Evolutionary conservation across 2,329 filamentous ascomycete genomes (phyloP).

Genomic region (Aureobasidium musti): DNA sequence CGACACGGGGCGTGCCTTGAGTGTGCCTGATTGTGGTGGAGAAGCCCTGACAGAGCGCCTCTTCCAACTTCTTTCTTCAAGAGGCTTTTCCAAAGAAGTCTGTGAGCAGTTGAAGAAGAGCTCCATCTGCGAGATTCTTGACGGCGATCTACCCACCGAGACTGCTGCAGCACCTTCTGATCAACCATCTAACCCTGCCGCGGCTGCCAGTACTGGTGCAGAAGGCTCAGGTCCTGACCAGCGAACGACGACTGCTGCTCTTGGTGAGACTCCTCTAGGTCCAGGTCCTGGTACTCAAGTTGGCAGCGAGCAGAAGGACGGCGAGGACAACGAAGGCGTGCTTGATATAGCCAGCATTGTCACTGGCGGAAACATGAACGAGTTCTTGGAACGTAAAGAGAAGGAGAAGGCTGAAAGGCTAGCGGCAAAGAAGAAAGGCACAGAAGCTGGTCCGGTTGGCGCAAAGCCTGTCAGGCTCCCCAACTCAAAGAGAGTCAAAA

Average conservation of each 20-base stretch:
- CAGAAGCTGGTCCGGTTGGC: constrained; percentile 58
- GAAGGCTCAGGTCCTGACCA: constrained; percentile 49
- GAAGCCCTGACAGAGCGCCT: constrained; percentile 81
- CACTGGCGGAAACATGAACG: constrained; percentile 70
- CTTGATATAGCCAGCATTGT: constrained; percentile 84
- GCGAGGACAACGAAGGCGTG: constrained; percentile 69
- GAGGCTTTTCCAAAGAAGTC: constrained; percentile 62
- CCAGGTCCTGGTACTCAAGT: constrained; percentile 59
- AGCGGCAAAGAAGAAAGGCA: constrained; percentile 58
- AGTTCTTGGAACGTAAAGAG: constrained; percentile 69
- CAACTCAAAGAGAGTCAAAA: constrained; percentile 70
- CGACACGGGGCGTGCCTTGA: constrained; percentile 63
- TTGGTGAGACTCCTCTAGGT: constrained; percentile 53
- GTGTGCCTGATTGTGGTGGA: constrained; percentile 72
- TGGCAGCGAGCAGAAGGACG: constrained; percentile 52
- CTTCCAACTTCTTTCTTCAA: constrained; percentile 62
- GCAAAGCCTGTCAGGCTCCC: constrained; percentile 64
- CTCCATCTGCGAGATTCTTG: constrained; percentile 63
- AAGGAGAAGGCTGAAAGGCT: constrained; percentile 71
- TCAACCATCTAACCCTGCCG: constrained; percentile 54
- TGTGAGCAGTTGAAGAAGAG: constrained; percentile 67
- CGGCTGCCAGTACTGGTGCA: constrained; percentile 58
- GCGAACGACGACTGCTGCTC: constrained; percentile 44
- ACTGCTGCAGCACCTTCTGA: constrained; percentile 43
- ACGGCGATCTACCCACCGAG: constrained; percentile 56